Evolutionary conservation across 1,284 basidiomycete genomes (phyloP), one percentile per base, ranked within the genome.

Genomic region (Sporisorium exsertum): DNA sequence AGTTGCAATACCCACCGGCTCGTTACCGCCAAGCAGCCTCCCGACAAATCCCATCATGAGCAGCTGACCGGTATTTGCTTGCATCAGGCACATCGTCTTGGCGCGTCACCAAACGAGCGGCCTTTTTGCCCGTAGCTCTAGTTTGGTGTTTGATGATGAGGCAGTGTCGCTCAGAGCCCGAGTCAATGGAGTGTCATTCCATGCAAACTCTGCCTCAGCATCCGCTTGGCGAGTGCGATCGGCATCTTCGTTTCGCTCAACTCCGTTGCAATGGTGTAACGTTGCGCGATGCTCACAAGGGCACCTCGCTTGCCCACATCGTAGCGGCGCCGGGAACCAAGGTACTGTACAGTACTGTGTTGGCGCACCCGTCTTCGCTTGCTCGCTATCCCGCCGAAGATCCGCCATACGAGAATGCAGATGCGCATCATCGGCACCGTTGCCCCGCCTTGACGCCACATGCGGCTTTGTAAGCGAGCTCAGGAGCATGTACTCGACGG

Each of bases 381-480:
- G 35, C 22, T 9, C 42, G 29, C 5, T 26, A 47, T 55, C 43
- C 53, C 43, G 13, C 63, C 57, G 63, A 58, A 43, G 63, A 65
- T 65, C 50, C 20, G 10, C 63, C 55, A 32, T 35, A 37, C 29
- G 9, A n/a, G n/a, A n/a, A 24, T 45, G 20, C 43, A 22, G 24
- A n/a, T 3, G 35, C 35, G 35, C 35, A 35, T 35, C 35, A 35
- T 9, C 35, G 35, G 35, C 35, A 35, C 8, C 35, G 13, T 35
- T 35, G 13, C 35, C 35, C 35, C 35, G 35, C 35, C 35, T 35
- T 35, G 35, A 15, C 35, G 6, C 8, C 13, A 3, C 35, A 32
- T 32, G 29, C 29, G 10, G 29, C 29, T 10, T 35, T 35, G 35
- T 12, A 35, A 35, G 35, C 35, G 35, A 35, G 35, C 35, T n/a